Percentiles rank a stretch among this genome's conserved stretches.
Evolutionary conservation across 495 filamentous ascomycete species (phyloP).

Genomic region (Niebla homalea): DNA sequence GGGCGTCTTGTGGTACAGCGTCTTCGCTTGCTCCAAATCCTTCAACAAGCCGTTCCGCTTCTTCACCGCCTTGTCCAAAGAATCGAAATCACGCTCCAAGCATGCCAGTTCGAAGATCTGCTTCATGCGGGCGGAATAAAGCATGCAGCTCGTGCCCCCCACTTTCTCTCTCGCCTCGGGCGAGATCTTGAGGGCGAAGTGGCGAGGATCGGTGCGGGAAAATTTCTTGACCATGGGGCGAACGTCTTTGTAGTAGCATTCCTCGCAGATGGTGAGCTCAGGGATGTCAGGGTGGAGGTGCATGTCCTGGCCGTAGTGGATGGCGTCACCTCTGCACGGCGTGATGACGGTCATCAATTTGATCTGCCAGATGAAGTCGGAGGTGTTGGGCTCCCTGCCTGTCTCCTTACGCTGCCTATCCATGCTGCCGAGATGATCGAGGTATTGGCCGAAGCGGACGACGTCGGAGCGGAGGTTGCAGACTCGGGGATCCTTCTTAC

Average conservation of each 20-base stretch:
- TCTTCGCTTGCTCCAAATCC: constrained; percentile 33
- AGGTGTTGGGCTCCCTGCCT: constrained; percentile 19
- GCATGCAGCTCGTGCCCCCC: constrained; percentile 44
- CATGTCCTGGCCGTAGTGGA: constrained; percentile 37
- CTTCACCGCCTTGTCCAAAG: constrained; percentile 28
- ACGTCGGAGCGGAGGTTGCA: constrained; percentile 39
- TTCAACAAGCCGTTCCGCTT: constrained; percentile 32
- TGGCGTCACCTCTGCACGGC: constrained; percentile 42
- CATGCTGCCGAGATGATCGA: constrained; percentile 45
- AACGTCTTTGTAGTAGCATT: constrained; percentile 58
- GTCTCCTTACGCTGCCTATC: constrained; percentile 33
- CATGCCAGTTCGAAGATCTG: constrained; percentile 47
- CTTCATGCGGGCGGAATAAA: constrained; percentile 67
- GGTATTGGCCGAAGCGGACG: constrained; percentile 44
- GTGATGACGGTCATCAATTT: constrained; percentile 35
- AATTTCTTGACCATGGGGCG: constrained; percentile 43
- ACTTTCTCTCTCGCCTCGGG: constrained; percentile 3
- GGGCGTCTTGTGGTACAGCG: constrained; percentile 27
- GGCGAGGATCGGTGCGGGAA: constrained; percentile 11
- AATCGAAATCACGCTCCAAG: constrained; percentile 40
- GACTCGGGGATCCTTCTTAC: constrained; percentile 24
- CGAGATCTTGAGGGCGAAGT: constrained; percentile 37
- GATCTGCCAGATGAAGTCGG: constrained; percentile 37
- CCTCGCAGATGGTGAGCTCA: constrained; percentile 55
- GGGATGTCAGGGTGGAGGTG: constrained; percentile 49